These are phyloP conservation scores for Wallemia ichthyophaga DNA, from an alignment of 1,284 basidiomycete species.

Conservation along the genomic window DNA sequence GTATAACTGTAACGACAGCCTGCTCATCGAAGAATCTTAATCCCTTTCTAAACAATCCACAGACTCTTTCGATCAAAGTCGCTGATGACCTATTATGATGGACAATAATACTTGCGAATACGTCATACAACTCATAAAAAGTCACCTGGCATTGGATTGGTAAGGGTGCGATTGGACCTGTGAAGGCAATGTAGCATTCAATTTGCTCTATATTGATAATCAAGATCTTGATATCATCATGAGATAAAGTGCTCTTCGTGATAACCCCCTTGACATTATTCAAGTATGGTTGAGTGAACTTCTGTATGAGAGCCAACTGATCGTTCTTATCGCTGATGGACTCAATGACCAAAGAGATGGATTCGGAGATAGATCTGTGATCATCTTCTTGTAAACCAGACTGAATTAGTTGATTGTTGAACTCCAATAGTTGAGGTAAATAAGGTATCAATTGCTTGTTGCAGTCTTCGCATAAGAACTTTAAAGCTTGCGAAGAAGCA, in stretches of 20 bases:
- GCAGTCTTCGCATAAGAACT: conserved; percentile 92
- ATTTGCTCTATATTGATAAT: background rate
- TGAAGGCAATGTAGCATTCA: background rate
- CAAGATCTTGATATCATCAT: background rate
- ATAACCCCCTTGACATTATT: background rate
- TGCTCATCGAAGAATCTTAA: background rate
- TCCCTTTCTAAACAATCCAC: background rate
- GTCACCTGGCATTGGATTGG: background rate
- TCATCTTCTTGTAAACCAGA: conserved; percentile 45
- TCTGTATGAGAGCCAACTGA: background rate
- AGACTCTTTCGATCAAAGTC: background rate
- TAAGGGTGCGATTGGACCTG: background rate
- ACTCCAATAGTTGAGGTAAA: conserved; percentile 53
- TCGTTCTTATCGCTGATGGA: background rate
- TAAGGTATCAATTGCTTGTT: conserved; percentile 69
- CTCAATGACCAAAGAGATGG: conserved; percentile 65
- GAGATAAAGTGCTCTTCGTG: background rate
- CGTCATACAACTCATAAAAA: background rate
- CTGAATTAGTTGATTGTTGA: background rate
- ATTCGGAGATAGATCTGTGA: conserved; percentile 68
- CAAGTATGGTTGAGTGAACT: background rate
- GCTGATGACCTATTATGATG: background rate
- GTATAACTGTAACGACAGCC: background rate
- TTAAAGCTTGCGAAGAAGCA: conserved; percentile 83
- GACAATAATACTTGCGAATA: background rate